Percentiles rank a stretch among this genome's conserved stretches.
Conservation (phyloP, 116 monocot genomes). For the Iris pallida region DNA sequence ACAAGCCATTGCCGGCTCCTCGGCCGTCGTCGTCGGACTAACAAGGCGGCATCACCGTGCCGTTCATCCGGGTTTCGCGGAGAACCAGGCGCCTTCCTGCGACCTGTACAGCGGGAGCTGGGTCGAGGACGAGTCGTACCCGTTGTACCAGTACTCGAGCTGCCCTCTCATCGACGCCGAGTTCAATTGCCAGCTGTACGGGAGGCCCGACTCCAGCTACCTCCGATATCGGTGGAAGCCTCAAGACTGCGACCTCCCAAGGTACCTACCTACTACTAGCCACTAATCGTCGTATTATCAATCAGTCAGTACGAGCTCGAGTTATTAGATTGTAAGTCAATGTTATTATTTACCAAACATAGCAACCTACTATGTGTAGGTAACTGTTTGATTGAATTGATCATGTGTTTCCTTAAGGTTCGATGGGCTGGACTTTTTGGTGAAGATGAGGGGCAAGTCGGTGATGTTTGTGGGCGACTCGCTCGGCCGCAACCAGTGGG, state of each 20-base stretch:
- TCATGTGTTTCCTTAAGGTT: slow-evolving; percentile 42
- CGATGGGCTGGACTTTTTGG: slow-evolving; percentile 57
- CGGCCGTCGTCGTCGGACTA: slow-evolving; percentile 14
- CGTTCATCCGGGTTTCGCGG: slow-evolving; percentile 20
- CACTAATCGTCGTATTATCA: too few species aligned
- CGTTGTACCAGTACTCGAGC: slow-evolving; percentile 40
- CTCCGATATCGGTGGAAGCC: slow-evolving; percentile 79
- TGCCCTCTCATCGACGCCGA: slow-evolving; percentile 72
- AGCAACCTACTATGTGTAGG: too few species aligned
- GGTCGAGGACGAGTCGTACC: slow-evolving; percentile 59
- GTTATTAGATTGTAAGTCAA: too few species aligned
- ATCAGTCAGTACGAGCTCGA: too few species aligned
- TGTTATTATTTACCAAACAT: too few species aligned
- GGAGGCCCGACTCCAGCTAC: slow-evolving; percentile 75
- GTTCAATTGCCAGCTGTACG: slow-evolving; percentile 87
- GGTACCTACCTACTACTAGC: slow-evolving; percentile 16
- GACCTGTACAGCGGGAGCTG: slow-evolving; percentile 67
- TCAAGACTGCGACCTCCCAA: slow-evolving; percentile 66
- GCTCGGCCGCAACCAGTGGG: slow-evolving; percentile 84
- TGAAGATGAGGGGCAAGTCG: slow-evolving; percentile 75
- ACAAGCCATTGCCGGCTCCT: neutral
- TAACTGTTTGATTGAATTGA: too few species aligned
- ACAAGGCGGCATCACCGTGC: too few species aligned
- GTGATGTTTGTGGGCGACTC: slow-evolving; percentile 96
- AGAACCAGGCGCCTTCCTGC: slow-evolving; percentile 24